phyloP scores from a whole-genome alignment of 2,329 filamentous ascomycete genomes.

The Penicillium paneum region DNA sequence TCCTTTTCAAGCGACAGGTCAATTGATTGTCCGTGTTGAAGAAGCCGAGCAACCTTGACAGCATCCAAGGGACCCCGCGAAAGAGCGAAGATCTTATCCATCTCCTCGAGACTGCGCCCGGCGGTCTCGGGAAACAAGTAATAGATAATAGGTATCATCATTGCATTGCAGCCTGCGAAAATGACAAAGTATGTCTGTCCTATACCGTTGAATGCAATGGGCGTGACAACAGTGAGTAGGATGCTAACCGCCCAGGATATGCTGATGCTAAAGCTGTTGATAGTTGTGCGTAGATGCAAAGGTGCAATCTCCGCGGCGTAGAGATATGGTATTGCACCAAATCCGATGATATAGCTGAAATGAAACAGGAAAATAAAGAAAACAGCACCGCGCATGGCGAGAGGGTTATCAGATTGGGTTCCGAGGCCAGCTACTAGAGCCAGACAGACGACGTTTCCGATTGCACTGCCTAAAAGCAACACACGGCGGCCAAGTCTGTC shows the following conservation, averaged over 20 bases:
- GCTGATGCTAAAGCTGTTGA: constrained; percentile 25
- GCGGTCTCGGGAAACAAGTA: constrained; percentile 23
- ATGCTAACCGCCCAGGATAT: constrained; percentile 21
- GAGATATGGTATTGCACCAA: constrained; percentile 24
- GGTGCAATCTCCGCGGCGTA: constrained; percentile 23
- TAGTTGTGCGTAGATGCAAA: constrained; percentile 22
- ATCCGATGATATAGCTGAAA: constrained; percentile 24
- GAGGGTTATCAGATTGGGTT: constrained; percentile 12
- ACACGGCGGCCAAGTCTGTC: constrained; percentile 19
- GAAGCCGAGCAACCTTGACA: constrained; percentile 14
- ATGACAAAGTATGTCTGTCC: constrained; percentile 22
- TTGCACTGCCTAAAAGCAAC: constrained; percentile 18
- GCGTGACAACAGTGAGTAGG: constrained; percentile 20
- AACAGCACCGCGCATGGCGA: constrained; percentile 18
- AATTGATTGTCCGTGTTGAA: constrained; percentile 7
- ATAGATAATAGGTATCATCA: constrained; percentile 18
- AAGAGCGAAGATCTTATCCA: constrained; percentile 21
- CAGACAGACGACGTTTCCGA: constrained; percentile 19
- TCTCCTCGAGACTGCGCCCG: constrained; percentile 23
- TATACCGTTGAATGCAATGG: constrained; percentile 21
- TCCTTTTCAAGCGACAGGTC: constrained; percentile 3
- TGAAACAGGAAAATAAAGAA: constrained; percentile 25
- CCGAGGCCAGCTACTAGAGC: constrained; percentile 18
- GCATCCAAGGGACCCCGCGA: constrained; percentile 11
- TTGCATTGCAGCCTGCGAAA: constrained; percentile 18